Evolutionary conservation across 2,329 filamentous ascomycete genomes (phyloP).

Genomic region (Ceratocystis harringtonii): DNA sequence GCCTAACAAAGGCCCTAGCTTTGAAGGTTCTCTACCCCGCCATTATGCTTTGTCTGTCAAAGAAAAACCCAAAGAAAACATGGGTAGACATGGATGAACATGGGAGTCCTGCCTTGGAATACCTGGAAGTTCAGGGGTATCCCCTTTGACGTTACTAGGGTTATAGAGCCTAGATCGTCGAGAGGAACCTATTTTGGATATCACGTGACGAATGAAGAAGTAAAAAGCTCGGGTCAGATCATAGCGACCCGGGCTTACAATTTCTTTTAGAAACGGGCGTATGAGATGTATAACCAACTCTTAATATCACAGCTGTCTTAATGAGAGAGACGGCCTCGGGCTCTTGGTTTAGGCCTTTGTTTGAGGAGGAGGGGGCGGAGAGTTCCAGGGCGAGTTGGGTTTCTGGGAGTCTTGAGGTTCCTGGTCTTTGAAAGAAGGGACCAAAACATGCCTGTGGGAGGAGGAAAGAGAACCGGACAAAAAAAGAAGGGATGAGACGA

Average conservation of each 20-base stretch:
- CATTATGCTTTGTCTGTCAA: constrained; percentile 5
- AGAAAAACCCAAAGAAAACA: neutral
- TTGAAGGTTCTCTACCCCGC: neutral
- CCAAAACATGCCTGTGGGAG: too few species aligned
- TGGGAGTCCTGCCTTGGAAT: neutral
- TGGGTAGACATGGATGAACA: neutral
- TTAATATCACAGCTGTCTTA: neutral
- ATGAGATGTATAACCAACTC: neutral
- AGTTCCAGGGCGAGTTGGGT: neutral
- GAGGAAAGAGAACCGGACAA: neutral
- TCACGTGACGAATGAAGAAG: neutral
- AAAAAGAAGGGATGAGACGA: neutral
- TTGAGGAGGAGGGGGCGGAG: neutral
- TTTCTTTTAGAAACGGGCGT: neutral
- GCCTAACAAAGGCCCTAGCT: constrained; percentile 5
- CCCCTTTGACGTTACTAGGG: neutral
- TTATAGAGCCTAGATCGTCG: constrained; percentile 2
- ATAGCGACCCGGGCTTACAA: neutral
- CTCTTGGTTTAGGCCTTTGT: neutral
- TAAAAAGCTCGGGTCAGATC: neutral
- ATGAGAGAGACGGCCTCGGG: neutral
- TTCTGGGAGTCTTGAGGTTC: too few species aligned
- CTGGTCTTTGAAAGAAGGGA: too few species aligned
- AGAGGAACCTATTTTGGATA: neutral
- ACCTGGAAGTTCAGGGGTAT: neutral